These are phyloP conservation scores for Leccinum broughii DNA, from an alignment of 768 basidiomycete species.

Conservation along the genomic window DNA sequence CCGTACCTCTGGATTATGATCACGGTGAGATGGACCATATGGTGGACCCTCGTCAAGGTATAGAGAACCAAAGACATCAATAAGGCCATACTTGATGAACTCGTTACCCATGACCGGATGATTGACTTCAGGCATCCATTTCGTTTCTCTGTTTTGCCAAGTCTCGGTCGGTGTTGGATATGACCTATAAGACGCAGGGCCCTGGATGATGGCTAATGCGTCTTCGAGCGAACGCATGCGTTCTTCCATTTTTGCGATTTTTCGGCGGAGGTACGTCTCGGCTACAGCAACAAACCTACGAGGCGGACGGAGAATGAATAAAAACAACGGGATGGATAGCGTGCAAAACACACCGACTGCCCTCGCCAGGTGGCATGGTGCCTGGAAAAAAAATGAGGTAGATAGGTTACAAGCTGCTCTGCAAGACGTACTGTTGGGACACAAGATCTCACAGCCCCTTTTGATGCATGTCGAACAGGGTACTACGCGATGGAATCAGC, in stretches of 20 bases:
- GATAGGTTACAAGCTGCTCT: background rate
- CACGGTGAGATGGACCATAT: slow-evolving; percentile 35
- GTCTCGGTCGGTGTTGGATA: slow-evolving; percentile 44
- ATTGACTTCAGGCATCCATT: slow-evolving; percentile 25
- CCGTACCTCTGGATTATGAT: slow-evolving; percentile 51
- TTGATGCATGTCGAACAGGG: slow-evolving; percentile 48
- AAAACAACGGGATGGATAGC: background rate
- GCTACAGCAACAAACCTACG: slow-evolving; percentile 52
- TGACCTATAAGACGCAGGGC: slow-evolving; percentile 37
- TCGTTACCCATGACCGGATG: slow-evolving; percentile 6
- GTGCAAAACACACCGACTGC: slow-evolving; percentile 44
- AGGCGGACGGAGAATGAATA: background rate
- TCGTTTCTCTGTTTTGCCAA: slow-evolving; percentile 28
- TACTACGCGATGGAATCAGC: slow-evolving; percentile 15
- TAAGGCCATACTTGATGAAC: slow-evolving; percentile 22
- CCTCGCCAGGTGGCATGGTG: slow-evolving; percentile 55
- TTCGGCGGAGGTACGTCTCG: slow-evolving; percentile 52
- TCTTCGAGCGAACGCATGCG: slow-evolving; percentile 57
- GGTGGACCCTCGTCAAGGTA: slow-evolving; percentile 39
- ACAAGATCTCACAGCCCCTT: slow-evolving; percentile 47
- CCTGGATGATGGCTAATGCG: slow-evolving; percentile 49
- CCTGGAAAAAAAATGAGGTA: slow-evolving; percentile 29
- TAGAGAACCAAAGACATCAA: slow-evolving; percentile 44
- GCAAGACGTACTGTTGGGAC: slow-evolving; percentile 47
- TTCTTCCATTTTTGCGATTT: slow-evolving; percentile 46